Evolutionary conservation across 208 protist genomes (phyloP), one percentile per base, ranked within the genome.

Genomic region (Novymonas esmeraldas): DNA sequence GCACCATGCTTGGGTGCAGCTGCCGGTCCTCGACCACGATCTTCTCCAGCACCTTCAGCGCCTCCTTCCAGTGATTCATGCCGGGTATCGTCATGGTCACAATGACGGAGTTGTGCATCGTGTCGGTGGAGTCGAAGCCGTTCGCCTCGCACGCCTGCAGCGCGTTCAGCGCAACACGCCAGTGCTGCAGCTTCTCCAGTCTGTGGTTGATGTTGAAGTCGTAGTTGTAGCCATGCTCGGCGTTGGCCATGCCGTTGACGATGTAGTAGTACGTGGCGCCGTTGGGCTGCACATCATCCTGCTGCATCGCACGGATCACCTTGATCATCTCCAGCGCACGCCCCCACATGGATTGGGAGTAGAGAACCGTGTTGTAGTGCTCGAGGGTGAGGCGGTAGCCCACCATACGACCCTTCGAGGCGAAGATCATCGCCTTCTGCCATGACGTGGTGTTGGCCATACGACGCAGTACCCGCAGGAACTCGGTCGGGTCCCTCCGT

Each of bases 341-440:
- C 1, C 92, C 92, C 89, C 92, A 97, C 58, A 97, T 78, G n/a
- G 85, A 85, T 54, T 97, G 92, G 3, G 85, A 94, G 71, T 92
- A 97, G 39, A 97, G 82, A 50, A 95, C 79, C 10, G 86, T 94
- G 75, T 97, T 97, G 84, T 97, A 97, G 72, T 97, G 92, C 73
- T 95, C 85, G 2, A 81, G 82, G 10, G 89, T 92, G 44, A 97
- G 70, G 29, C 87, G 76, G 67, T 95, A 97, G 44, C 92, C 92
- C 14, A 97, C 92, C 92, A 97, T 97, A 51, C 92, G 89, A 18
- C 89, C 92, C 45, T 95, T 94, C 36, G 81, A 81, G 22, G 89
- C 92, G 65, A 97, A 97, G 55, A 93, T 85, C 87, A 97, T 90
- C 22, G 89, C 75, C 71, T 97, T 97, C 64, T 97, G 92, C 89